Conservation (phyloP, 2,329 filamentous ascomycete genomes). For the Aotearoamyces nothofagi region DNA sequence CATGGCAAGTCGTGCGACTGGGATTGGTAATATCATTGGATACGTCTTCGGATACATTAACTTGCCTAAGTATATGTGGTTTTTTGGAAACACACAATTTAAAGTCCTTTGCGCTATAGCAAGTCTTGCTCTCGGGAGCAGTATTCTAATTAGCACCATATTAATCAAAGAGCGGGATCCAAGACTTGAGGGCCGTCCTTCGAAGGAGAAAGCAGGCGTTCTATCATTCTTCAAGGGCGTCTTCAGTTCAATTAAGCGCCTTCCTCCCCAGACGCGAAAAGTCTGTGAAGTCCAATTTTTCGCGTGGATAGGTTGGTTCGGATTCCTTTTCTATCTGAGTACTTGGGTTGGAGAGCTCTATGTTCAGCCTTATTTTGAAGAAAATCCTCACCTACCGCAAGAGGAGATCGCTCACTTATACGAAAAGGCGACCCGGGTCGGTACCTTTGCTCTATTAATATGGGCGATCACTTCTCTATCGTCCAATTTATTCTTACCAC, state of each 20-base stretch:
- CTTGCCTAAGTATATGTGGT: slow-evolving; percentile 59
- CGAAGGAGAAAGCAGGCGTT: slow-evolving; percentile 46
- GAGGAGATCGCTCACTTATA: slow-evolving; percentile 66
- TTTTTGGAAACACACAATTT: slow-evolving; percentile 79
- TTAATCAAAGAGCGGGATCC: slow-evolving; percentile 70
- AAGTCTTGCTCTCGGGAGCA: slow-evolving; percentile 53
- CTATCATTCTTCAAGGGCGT: slow-evolving; percentile 68
- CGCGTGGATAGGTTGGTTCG: slow-evolving; percentile 92
- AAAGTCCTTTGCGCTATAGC: slow-evolving; percentile 83
- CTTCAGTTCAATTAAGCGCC: slow-evolving; percentile 56
- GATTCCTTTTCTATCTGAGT: slow-evolving; percentile 88
- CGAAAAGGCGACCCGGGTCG: slow-evolving; percentile 72
- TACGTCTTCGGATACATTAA: slow-evolving; percentile 79
- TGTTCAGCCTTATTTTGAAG: slow-evolving; percentile 63
- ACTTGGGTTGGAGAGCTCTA: slow-evolving; percentile 92
- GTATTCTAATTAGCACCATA: slow-evolving; percentile 54
- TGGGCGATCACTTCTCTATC: slow-evolving; percentile 75
- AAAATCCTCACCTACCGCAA: slow-evolving; percentile 63
- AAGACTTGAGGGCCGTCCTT: slow-evolving; percentile 48
- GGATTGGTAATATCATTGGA: slow-evolving; percentile 79
- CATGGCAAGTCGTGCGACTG: slow-evolving; percentile 79
- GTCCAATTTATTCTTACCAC: slow-evolving; percentile 71
- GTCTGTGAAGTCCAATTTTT: slow-evolving; percentile 76
- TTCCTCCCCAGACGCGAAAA: slow-evolving; percentile 69
- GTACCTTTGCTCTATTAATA: slow-evolving; percentile 77